A percentile compares a stretch with the other conserved stretches of the same genome.
Evolutionary conservation across 1,139 yeast genomes (phyloP).

Genomic region (Lodderomyces beijingensis): DNA sequence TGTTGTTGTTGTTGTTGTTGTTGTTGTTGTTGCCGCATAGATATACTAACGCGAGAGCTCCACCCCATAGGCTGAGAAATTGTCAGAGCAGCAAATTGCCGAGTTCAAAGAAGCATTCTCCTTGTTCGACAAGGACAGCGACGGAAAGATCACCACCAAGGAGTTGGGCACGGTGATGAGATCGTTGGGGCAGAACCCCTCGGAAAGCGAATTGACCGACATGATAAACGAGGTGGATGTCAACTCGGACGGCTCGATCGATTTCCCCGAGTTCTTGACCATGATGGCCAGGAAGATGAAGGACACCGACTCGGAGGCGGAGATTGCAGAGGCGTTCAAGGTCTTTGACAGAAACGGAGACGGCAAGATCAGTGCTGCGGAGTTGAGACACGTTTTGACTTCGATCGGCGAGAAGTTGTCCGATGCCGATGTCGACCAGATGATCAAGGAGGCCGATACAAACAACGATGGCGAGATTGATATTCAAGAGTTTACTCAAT

Average conservation of each 20-base stretch:
- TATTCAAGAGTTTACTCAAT: slow-evolving; percentile 88
- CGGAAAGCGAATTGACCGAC: slow-evolving; percentile 92
- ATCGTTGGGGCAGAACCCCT: slow-evolving; percentile 93
- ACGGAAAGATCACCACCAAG: slow-evolving; percentile 90
- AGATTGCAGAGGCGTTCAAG: slow-evolving; percentile 94
- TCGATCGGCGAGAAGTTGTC: slow-evolving; percentile 95
- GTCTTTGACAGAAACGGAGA: slow-evolving; percentile 93
- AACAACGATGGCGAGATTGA: slow-evolving; percentile 96
- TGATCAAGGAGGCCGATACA: slow-evolving; percentile 93
- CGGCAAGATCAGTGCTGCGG: slow-evolving; percentile 94
- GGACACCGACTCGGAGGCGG: slow-evolving; percentile 96
- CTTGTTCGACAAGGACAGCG: slow-evolving; percentile 91
- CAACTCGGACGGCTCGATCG: slow-evolving; percentile 92
- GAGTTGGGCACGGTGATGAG: slow-evolving; percentile 98
- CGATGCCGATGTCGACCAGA: slow-evolving; percentile 94
- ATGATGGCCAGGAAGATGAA: slow-evolving; percentile 95
- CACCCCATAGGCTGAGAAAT: slow-evolving; percentile 74
- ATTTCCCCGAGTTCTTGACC: slow-evolving; percentile 79
- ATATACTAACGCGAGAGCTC: too few species aligned
- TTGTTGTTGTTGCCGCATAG: too few species aligned
- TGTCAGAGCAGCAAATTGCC: slow-evolving; percentile 92
- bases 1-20: too few species aligned
- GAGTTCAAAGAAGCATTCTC: slow-evolving; percentile 98
- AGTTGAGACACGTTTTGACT: slow-evolving; percentile 91
- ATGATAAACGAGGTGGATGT: slow-evolving; percentile 96